Base-by-base conservation (phyloP, 257 asterid species). In the Prunella vulgaris region DNA sequence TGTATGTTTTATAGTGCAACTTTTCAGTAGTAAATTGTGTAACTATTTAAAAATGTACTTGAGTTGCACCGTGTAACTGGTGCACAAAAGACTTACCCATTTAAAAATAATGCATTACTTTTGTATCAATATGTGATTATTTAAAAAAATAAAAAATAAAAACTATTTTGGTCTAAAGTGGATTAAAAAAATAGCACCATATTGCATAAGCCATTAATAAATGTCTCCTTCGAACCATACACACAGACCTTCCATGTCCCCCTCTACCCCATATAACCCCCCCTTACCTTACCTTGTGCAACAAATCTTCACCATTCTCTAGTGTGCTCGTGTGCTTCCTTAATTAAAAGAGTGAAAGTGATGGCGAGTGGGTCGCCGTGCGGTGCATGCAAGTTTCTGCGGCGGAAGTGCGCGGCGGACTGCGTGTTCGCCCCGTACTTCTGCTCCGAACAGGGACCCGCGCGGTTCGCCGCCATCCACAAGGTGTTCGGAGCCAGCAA, bases 401-500 rank as follows among this genome's bases (percentile, higher is more conserved):
- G 98, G 56, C 81, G 98, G 20, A 92, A 90, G 35, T 92, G 98
- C 49, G 89, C 91, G 3, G 79, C 85, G 0, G 91, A 90, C 7
- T 92, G 98, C 67, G 71, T 92, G 0, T 92, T 90, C 60, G 95
- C 97, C 4, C 98, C 98, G 0, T 86, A 92, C 10, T 92, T 92
- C 49, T 81, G 93, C 83, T 82, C 97, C 7, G 98, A 92, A 18
- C 96, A 88, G n/a, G 97, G 97, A 0, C 86, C 98, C 22, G 88
- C 95, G 3, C 77, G 95, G 25, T 92, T 90, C 57, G 97, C 97
- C 0, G 98, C 97, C 20, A 88, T 93, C 6, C 98, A 93, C 59
- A 93, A 93, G 77, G 98, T 93, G 69, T 93, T 93, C 48, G 98
- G 98, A 1, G 98, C 98, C 0, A 90, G 98, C 84, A 93, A 93